Evolutionary conservation across 2,329 filamentous ascomycete genomes (phyloP).

Genomic region (Ustulina deusta): DNA sequence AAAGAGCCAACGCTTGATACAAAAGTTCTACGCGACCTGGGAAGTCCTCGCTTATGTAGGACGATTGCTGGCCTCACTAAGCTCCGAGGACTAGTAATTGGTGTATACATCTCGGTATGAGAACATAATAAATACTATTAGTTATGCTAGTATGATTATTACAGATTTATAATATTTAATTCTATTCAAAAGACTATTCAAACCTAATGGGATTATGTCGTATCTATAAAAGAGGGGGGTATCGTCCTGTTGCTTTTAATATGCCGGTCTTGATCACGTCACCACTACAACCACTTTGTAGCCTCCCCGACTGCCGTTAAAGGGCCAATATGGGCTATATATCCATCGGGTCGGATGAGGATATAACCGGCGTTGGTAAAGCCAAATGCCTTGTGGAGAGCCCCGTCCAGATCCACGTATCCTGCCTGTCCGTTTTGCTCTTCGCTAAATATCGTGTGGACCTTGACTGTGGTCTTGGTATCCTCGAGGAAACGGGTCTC

Average conservation of each 20-base stretch:
- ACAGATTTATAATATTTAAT: too few relatives aligned
- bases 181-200: neutral
- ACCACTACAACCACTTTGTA: constrained; percentile 36
- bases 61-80: too few relatives aligned
- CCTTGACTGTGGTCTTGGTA: constrained; percentile 33
- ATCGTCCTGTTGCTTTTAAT: constrained; percentile 17
- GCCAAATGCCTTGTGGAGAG: constrained; percentile 45
- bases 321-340: constrained; percentile 48
- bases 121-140: too few relatives aligned
- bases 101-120: too few relatives aligned
- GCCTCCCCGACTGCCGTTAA: constrained; percentile 39
- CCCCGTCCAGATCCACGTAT: constrained; percentile 43
- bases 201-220: neutral
- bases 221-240: constrained; percentile 26
- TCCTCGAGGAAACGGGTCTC: constrained; percentile 36
- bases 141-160: too few relatives aligned
- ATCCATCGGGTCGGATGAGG: constrained; percentile 48
- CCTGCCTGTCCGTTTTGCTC: constrained; percentile 25
- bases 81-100: too few relatives aligned
- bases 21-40: too few relatives aligned
- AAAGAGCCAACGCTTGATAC: too few relatives aligned
- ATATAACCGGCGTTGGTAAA: constrained; percentile 45
- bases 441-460: constrained; percentile 42
- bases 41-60: too few relatives aligned
- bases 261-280: neutral